Evolutionary conservation across 306 rosid genomes (phyloP).

Genomic region (Vigna radiata): DNA sequence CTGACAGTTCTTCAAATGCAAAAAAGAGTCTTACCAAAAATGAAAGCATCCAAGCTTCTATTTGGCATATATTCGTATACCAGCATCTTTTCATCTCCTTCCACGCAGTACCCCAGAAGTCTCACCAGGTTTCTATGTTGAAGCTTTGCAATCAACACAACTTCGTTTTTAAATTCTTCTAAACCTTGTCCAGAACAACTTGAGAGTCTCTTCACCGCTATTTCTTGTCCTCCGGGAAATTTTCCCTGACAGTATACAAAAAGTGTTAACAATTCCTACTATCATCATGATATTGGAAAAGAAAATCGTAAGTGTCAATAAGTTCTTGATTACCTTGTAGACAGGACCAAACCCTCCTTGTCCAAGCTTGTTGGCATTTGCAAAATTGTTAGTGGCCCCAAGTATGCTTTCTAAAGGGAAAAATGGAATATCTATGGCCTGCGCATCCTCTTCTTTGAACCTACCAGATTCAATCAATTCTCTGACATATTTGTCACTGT

Average conservation of each 20-base stretch:
- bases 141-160: constrained; percentile 78
- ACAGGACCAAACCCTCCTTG: constrained; percentile 86
- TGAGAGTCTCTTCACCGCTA: constrained; percentile 84
- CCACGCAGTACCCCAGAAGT: constrained; percentile 78
- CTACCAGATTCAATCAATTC: constrained; percentile 66
- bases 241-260: constrained; percentile 55
- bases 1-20: not conserved
- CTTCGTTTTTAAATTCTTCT: constrained; percentile 82
- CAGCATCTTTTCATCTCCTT: constrained; percentile 83
- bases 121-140: constrained; percentile 82
- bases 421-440: constrained; percentile 68
- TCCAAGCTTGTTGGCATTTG: constrained; percentile 75
- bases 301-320: not conserved
- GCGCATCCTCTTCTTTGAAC: constrained; percentile 62
- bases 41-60: constrained; percentile 76
- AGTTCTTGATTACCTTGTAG: constrained; percentile 57
- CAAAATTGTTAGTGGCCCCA: constrained; percentile 63
- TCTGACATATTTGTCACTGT: constrained; percentile 56
- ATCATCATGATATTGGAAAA: constrained; percentile 26
- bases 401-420: constrained; percentile 69
- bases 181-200: constrained; percentile 83
- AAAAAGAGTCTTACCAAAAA: constrained; percentile 64
- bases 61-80: constrained; percentile 81
- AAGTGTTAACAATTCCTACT: not conserved
- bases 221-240: constrained; percentile 68